Evolutionary conservation across 139 green algal genomes (phyloP), one percentile per base, ranked within the genome.

Genomic region (Choricystis sp.): DNA sequence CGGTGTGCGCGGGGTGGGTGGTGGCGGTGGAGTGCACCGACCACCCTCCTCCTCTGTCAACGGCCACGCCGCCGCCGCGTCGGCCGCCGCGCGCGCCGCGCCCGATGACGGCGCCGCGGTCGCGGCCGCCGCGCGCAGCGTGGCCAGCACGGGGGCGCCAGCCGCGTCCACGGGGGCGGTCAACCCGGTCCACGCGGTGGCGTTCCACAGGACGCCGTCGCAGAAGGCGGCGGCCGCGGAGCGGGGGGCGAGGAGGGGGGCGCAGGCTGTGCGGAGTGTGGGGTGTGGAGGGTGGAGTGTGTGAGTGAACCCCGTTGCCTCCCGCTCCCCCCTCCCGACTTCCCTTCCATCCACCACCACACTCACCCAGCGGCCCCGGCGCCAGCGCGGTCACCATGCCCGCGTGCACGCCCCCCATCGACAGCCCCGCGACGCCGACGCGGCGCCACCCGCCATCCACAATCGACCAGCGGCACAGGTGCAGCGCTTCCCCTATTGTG

Each of bases 331-430:
- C n/a, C n/a, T n/a, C n/a, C n/a, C n/a, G n/a, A n/a, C n/a, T n/a
- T n/a, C n/a, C n/a, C n/a, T n/a, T n/a, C n/a, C n/a, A n/a, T n/a
- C n/a, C n/a, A n/a, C n/a, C n/a, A n/a, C n/a, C n/a, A n/a, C 52
- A 69, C 77, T 1, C n/a, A n/a, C 85, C 81, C 28, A 94, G 66
- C 3, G 75, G 65, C 0, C 64, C 63, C 2, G 79, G 82, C 77
- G 79, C 91, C 29, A 94, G 69, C 0, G 66, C 72, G 2, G 83
- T 79, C 0, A 81, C 81, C 86, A 94, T 94, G 74, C 66, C 79
- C 3, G 88, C 81, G 70, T 95, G 88, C 30, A 95, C 87, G 19
- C 85, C 88, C 1, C 88, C 88, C 88, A 95, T 95, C 55, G 76
- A 87, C 26, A 94, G 77, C 2, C 88, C 86, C 49, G 66, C 79